Conservation (phyloP, 345 rosid species). For the Balakata baccata region DNA sequence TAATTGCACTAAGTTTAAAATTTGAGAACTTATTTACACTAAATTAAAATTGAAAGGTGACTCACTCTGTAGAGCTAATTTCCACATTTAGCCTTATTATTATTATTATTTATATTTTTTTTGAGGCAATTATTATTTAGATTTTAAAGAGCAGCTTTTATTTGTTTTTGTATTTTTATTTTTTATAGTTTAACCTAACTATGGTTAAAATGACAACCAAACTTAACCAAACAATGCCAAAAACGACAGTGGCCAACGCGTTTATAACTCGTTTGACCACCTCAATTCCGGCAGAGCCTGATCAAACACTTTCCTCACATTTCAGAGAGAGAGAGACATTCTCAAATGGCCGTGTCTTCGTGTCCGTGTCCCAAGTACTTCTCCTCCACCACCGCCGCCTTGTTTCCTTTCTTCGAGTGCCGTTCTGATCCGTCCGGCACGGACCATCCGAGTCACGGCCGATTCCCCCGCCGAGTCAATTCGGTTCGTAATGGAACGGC, state of each 20-base stretch:
- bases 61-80: no score
- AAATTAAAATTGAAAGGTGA: no score
- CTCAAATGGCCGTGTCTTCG: slow-evolving; percentile 28
- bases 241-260: slow-evolving; percentile 6
- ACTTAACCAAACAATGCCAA: not conserved
- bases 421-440: slow-evolving; percentile 30
- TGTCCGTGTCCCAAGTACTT: slow-evolving; percentile 12
- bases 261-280: not conserved
- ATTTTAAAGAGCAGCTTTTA: no score
- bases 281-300: no score
- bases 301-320: not conserved
- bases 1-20: no score
- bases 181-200: no score
- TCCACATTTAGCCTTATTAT: no score
- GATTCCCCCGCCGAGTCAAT: slow-evolving; percentile 17
- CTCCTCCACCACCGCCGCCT: slow-evolving; percentile 6
- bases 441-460: slow-evolving; percentile 22
- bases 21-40: no score
- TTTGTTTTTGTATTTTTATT: no score
- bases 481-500: slow-evolving; percentile 9
- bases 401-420: slow-evolving; percentile 22
- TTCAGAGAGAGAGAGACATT: not conserved
- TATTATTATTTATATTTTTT: no score
- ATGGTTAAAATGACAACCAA: not conserved
- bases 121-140: no score